phyloP scores from a whole-genome alignment of 2,329 filamentous ascomycete genomes.

The Trichoderma brevicompactum region DNA sequence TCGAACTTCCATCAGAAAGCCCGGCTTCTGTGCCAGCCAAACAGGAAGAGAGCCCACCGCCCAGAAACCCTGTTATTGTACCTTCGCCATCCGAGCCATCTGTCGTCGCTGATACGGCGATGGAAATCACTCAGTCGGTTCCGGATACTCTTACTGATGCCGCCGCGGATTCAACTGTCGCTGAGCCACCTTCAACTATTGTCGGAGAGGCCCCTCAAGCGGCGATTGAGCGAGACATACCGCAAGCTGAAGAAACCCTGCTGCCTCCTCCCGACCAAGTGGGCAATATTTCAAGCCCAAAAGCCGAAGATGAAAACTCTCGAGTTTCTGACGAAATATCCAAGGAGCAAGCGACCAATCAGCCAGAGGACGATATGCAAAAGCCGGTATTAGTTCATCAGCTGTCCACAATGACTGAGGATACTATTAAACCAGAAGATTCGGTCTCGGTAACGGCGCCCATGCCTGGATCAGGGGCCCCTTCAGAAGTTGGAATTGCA shows the following conservation, averaged over 20 bases:
- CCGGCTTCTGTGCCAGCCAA: constrained; percentile 40
- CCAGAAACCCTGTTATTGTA: constrained; percentile 35
- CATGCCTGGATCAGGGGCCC: constrained; percentile 38
- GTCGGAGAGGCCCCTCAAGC: constrained; percentile 39
- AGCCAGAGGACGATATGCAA: constrained; percentile 33
- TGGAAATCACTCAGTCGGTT: neutral
- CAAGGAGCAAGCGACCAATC: constrained; percentile 37
- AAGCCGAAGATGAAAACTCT: constrained; percentile 36
- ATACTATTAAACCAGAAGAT: constrained; percentile 46
- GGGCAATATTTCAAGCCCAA: constrained; percentile 46
- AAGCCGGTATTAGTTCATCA: constrained; percentile 37
- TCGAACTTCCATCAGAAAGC: constrained; percentile 39
- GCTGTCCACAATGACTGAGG: constrained; percentile 45
- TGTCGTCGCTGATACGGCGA: neutral
- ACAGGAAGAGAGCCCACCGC: constrained; percentile 55
- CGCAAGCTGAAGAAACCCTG: constrained; percentile 34
- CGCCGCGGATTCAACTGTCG: constrained; percentile 35
- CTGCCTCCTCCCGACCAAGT: constrained; percentile 47
- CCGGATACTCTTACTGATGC: constrained; percentile 24
- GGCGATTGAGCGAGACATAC: constrained; percentile 37
- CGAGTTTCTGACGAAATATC: constrained; percentile 36
- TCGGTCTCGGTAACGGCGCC: constrained; percentile 43
- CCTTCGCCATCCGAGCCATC: constrained; percentile 20
- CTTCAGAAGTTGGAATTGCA: constrained; percentile 37
- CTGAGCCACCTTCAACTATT: constrained; percentile 41